Percentiles rank a stretch among this genome's conserved stretches.
Conservation (phyloP, 495 filamentous ascomycete species). For the Penicillium verhagenii region DNA sequence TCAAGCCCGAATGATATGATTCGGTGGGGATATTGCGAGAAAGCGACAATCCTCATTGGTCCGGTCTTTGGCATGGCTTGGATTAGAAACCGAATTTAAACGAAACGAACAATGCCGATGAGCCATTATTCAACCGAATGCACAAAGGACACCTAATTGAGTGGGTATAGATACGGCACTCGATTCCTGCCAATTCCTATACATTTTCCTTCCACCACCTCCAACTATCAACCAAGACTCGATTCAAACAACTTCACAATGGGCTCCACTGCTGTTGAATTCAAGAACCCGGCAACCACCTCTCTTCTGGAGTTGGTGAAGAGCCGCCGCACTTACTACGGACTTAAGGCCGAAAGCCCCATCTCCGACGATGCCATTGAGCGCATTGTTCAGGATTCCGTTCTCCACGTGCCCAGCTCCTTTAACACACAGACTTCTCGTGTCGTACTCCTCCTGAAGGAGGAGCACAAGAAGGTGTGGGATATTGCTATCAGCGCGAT, state of each 20-base stretch:
- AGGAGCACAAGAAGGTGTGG: constrained; percentile 55
- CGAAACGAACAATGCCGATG: not conserved
- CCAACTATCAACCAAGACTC: not conserved
- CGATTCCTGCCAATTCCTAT: not conserved
- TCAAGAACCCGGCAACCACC: constrained; percentile 42
- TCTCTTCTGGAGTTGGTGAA: constrained; percentile 42
- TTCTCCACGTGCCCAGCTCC: constrained; percentile 48
- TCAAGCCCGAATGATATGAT: not conserved
- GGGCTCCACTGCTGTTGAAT: constrained; percentile 30
- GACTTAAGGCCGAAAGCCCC: constrained; percentile 44
- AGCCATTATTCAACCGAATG: not conserved
- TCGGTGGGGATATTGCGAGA: not conserved
- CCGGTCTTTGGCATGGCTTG: not conserved
- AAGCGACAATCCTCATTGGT: not conserved
- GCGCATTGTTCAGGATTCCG: constrained; percentile 39
- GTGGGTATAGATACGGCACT: not conserved
- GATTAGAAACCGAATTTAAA: not conserved
- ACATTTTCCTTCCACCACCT: not conserved
- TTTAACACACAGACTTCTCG: constrained; percentile 57
- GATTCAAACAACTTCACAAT: constrained; percentile 22
- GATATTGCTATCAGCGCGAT: constrained; percentile 44
- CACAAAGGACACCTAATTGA: not conserved
- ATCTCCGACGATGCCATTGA: constrained; percentile 42
- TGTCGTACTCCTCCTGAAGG: constrained; percentile 45
- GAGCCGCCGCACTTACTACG: constrained; percentile 45